phyloP scores from a whole-genome alignment of 495 filamentous ascomycete genomes.

The Penicillium bovifimosum region DNA sequence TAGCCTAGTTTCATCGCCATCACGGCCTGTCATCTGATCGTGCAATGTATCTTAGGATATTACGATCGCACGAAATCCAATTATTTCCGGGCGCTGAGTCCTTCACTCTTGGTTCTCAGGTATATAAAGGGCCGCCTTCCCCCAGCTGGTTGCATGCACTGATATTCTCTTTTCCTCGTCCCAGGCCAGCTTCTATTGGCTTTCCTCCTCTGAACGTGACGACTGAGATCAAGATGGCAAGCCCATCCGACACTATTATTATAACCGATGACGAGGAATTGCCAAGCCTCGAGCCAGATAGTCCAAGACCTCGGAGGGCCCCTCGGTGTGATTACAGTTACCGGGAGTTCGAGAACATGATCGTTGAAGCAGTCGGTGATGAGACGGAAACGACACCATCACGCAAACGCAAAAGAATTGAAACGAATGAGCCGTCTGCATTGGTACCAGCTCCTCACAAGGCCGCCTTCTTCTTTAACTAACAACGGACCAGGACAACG shows the following conservation, averaged over 20 bases:
- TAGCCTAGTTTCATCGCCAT: neutral
- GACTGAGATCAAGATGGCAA: conserved; percentile 2
- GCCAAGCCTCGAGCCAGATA: conserved; percentile 2
- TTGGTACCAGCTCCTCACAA: conserved; percentile 4
- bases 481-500: neutral
- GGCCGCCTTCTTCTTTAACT: neutral
- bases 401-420: conserved; percentile 3
- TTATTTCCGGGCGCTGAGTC: neutral
- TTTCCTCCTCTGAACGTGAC: no score
- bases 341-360: neutral
- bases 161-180: conserved; percentile 6
- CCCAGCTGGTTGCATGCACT: conserved; percentile 1
- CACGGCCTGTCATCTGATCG: conserved; percentile 1
- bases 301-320: conserved; percentile 3
- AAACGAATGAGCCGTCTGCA: conserved; percentile 1
- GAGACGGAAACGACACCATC: conserved; percentile 1
- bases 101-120: neutral
- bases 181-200: neutral
- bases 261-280: conserved; percentile 6
- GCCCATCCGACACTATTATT: neutral
- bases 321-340: conserved; percentile 2
- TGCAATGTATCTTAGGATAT: conserved; percentile 1
- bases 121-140: conserved; percentile 1
- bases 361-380: neutral
- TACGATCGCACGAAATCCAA: neutral